Evolutionary conservation across 1,284 basidiomycete genomes (phyloP).

Genomic region (Stereum hirsutum): DNA sequence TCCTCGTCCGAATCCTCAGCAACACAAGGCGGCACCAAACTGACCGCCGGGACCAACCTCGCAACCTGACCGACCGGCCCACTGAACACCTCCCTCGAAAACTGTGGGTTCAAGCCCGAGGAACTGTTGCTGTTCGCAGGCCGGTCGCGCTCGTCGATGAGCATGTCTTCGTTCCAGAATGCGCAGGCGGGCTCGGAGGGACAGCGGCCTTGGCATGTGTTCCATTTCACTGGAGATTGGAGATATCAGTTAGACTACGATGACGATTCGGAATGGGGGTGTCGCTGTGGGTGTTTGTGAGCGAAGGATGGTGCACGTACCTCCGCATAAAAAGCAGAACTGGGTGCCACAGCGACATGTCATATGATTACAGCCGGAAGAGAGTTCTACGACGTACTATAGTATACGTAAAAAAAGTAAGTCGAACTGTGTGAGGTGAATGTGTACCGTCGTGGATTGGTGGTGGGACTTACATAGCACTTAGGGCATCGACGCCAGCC

Average conservation of each 20-base stretch:
- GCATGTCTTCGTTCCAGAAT: constrained; percentile 31
- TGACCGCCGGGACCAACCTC: too few species aligned
- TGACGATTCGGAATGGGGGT: not conserved
- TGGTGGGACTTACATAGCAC: constrained; percentile 20
- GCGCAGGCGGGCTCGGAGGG: constrained; percentile 25
- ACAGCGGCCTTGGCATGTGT: constrained; percentile 16
- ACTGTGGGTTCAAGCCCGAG: too few species aligned
- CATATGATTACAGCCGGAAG: constrained; percentile 30
- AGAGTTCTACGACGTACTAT: constrained; percentile 24
- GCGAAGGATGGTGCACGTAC: constrained; percentile 16
- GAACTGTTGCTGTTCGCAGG: too few species aligned
- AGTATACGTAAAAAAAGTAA: too few species aligned
- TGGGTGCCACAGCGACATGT: constrained; percentile 25
- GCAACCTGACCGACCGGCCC: too few species aligned
- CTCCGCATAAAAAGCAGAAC: constrained; percentile 30
- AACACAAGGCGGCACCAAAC: too few species aligned
- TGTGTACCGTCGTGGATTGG: not conserved
- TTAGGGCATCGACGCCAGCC: constrained; percentile 34
- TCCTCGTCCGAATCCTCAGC: too few species aligned
- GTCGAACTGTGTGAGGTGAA: not conserved
- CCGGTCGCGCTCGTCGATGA: constrained; percentile 28
- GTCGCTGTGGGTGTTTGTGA: too few species aligned
- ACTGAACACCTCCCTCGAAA: too few species aligned
- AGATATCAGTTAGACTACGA: too few species aligned
- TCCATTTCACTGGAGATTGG: constrained; percentile 24